Base-by-base conservation (phyloP, 2,329 filamentous ascomycete genomes). In the Talaromyces verruculosus region DNA sequence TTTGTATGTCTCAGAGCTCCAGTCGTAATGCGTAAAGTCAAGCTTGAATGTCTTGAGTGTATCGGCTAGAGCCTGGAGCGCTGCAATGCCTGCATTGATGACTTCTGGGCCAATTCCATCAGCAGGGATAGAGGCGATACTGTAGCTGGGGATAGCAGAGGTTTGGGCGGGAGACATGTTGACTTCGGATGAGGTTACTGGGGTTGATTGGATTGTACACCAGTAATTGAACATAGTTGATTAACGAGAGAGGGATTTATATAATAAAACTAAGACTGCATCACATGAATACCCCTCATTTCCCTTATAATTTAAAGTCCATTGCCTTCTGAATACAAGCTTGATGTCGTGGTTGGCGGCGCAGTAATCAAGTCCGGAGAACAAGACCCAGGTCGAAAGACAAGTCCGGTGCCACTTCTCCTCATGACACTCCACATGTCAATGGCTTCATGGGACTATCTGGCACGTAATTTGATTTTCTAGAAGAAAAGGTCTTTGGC, bases 61-160 rank as follows among this genome's bases (percentile, higher is more conserved):
- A n/a, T 57, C 39, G 1, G 62, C 51, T 53, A 68, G 75, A 15
- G 82, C 82, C 68, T 87, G 81, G 61, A 91, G 76, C 0, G 89
- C 89, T 49, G 83, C 79, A 8, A 90, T 85, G 1, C 87, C 88
- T 1, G 87, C 87, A 37, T 83, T 79, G 75, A 89, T 85, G 11
- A 91, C 88, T 75, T 91, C 89, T 1, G 84, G 84, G 1, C 89
- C 89, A 67, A 91, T 91, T 63, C 89, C 89, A 72, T 91, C 89
- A 7, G 87, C 89, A 0, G 88, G 87, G 67, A 90, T 87, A 22
- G 57, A 60, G 2, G 37, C 57, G 15, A 60, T 45, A 61, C 74
- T 80, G 71, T 84, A 82, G 13, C 73, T 64, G 17, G 66, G 37
- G 19, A 49, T 59, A 45, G 8, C 39, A 10, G 17, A 28, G n/a